Conservation (phyloP, 1,139 yeast species). For the Candida neerlandica region DNA sequence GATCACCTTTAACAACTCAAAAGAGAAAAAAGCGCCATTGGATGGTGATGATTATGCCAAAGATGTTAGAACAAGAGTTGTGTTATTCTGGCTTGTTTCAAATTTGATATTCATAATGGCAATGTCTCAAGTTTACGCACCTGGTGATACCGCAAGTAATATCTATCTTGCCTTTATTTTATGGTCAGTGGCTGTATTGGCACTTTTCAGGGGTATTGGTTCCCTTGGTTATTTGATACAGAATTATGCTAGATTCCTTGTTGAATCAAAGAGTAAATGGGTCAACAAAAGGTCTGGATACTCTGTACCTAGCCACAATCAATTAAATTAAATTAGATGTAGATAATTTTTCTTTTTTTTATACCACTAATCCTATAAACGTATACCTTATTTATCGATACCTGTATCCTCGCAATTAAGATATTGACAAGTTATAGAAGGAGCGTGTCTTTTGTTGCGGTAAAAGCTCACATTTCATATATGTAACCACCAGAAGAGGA, state of each 20-base stretch:
- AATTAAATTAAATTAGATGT: conserved; percentile 33
- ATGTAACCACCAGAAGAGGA: no score
- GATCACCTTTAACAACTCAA: conserved; percentile 49
- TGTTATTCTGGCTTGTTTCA: conserved; percentile 84
- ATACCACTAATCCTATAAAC: no score
- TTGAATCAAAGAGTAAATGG: conserved; percentile 48
- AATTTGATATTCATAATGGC: conserved; percentile 82
- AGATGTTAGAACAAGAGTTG: conserved; percentile 91
- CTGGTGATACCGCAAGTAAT: conserved; percentile 60
- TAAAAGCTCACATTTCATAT: no score
- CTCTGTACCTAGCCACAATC: conserved; percentile 35
- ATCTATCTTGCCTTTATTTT: conserved; percentile 79
- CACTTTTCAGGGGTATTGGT: conserved; percentile 79
- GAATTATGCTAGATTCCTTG: conserved; percentile 40
- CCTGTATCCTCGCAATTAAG: no score
- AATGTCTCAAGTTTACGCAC: conserved; percentile 76
- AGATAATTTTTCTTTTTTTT: no score
- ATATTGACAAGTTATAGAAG: no score
- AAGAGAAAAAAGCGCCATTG: conserved; percentile 29
- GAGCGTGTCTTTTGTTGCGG: no score
- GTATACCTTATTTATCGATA: no score
- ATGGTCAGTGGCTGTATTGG: conserved; percentile 87
- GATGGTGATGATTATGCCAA: conserved; percentile 90
- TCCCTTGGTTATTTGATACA: conserved; percentile 65
- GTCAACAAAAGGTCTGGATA: conserved; percentile 42